Percentiles rank a stretch among this genome's conserved stretches.
Conservation (phyloP, 345 rosid genomes). For the Adansonia digitata region DNA sequence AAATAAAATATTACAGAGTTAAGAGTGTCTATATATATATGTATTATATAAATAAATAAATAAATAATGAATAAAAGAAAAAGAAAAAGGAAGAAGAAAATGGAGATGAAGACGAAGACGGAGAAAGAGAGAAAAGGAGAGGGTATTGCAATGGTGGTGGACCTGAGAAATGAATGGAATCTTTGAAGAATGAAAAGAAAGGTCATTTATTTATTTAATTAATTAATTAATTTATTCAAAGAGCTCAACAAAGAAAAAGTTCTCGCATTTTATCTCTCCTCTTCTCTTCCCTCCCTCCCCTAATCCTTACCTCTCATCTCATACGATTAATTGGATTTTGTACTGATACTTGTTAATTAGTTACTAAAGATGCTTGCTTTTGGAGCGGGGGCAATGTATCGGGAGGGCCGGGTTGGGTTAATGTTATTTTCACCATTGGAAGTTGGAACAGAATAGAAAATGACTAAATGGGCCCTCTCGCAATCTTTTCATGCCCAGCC, state of each 20-base stretch:
- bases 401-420: background rate
- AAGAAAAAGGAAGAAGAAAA: background rate
- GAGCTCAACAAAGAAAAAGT: conserved; percentile 4
- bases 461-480: background rate
- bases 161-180: conserved; percentile 1
- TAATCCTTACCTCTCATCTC: too few species aligned
- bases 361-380: conserved; percentile 18
- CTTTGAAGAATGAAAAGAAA: conserved; percentile 5
- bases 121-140: background rate
- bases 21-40: too few species aligned
- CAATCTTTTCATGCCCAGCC: background rate
- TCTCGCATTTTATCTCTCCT: background rate
- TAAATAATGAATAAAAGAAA: background rate
- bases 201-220: background rate
- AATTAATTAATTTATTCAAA: background rate
- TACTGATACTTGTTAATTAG: conserved; percentile 1
- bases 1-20: background rate
- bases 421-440: background rate
- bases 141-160: conserved; percentile 2
- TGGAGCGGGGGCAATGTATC: background rate
- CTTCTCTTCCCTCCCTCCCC: background rate
- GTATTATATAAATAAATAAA: background rate
- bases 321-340: background rate
- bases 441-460: background rate
- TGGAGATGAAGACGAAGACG: background rate